Conservation (phyloP, 2,329 filamentous ascomycete species). For the Phyllosticta citrichinensis region DNA sequence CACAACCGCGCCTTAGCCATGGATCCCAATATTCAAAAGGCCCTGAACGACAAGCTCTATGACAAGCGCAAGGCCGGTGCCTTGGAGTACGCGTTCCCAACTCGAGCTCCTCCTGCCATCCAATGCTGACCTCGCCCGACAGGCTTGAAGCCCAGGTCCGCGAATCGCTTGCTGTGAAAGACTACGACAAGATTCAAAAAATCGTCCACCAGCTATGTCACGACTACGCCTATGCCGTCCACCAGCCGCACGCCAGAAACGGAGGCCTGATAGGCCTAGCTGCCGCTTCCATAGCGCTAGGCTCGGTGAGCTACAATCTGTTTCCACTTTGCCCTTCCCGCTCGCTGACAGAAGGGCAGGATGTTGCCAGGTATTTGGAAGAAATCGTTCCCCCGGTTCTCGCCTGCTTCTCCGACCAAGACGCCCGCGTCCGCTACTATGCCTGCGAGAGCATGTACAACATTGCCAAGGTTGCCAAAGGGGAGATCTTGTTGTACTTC, state of each 20-base stretch:
- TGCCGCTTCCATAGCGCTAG: constrained; percentile 89
- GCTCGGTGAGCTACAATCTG: constrained; percentile 55
- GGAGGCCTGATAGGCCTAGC: constrained; percentile 92
- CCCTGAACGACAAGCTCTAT: constrained; percentile 96
- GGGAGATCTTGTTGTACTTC: constrained; percentile 93
- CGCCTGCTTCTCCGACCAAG: constrained; percentile 95
- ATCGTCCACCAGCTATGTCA: constrained; percentile 95
- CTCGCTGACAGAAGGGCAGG: constrained; percentile 42
- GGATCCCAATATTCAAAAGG: constrained; percentile 81
- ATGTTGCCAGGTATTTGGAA: constrained; percentile 82
- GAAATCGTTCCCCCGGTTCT: constrained; percentile 93
- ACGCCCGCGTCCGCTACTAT: constrained; percentile 94
- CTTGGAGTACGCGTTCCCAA: constrained; percentile 61
- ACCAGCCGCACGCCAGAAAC: constrained; percentile 93
- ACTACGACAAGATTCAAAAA: constrained; percentile 70
- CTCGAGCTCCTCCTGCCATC: not conserved
- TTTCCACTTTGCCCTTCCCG: not conserved
- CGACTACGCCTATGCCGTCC: constrained; percentile 94
- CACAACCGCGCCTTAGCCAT: constrained; percentile 38
- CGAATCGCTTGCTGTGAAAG: constrained; percentile 64
- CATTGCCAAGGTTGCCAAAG: constrained; percentile 97
- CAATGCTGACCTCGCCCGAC: constrained; percentile 12
- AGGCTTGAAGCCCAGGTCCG: constrained; percentile 88
- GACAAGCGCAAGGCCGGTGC: constrained; percentile 96
- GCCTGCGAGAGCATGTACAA: constrained; percentile 99